These are phyloP conservation scores for Pinus albicaulis DNA, from an alignment of 75 land plant genomes.

Conservation along the genomic window DNA sequence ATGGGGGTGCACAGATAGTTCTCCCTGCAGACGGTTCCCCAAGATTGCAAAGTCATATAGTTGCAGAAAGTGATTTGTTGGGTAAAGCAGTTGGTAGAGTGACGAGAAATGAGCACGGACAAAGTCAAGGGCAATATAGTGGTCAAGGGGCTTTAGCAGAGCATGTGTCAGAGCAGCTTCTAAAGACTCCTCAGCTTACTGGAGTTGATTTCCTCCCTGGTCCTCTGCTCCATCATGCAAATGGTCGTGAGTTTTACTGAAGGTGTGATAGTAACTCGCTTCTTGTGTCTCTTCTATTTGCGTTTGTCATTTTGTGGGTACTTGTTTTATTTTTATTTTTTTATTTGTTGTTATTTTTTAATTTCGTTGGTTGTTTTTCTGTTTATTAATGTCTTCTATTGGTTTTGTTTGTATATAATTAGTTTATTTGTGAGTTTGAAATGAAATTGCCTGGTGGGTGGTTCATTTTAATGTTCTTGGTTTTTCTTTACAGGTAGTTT, in stretches of 20 bases:
- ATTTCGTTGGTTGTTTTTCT: too few species aligned
- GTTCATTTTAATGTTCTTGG: neutral
- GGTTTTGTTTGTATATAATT: neutral
- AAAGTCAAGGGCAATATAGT: conserved; percentile 20
- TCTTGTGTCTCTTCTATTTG: too few species aligned
- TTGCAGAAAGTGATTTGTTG: conserved; percentile 29
- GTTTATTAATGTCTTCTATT: too few species aligned
- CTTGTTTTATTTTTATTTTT: too few species aligned
- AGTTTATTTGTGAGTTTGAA: neutral
- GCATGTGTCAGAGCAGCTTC: conserved; percentile 2
- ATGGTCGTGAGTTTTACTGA: neutral
- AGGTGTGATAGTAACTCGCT: neutral
- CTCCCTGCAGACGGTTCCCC: conserved; percentile 20
- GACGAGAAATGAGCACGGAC: conserved; percentile 14
- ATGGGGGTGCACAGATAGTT: conserved; percentile 6
- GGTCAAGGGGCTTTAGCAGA: conserved; percentile 17
- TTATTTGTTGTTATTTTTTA: too few species aligned
- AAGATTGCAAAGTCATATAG: conserved; percentile 17
- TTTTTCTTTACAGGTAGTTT: neutral
- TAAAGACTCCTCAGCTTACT: conserved; percentile 8
- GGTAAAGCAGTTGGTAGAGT: conserved; percentile 29
- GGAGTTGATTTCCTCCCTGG: conserved; percentile 1
- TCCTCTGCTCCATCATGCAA: conserved; percentile 4
- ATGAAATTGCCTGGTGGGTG: neutral
- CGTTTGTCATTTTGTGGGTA: too few species aligned